A percentile compares a stretch with the other conserved stretches of the same genome.
These are phyloP conservation scores for Inonotus obliquus DNA, from an alignment of 1,284 basidiomycete genomes.

Conservation along the genomic window DNA sequence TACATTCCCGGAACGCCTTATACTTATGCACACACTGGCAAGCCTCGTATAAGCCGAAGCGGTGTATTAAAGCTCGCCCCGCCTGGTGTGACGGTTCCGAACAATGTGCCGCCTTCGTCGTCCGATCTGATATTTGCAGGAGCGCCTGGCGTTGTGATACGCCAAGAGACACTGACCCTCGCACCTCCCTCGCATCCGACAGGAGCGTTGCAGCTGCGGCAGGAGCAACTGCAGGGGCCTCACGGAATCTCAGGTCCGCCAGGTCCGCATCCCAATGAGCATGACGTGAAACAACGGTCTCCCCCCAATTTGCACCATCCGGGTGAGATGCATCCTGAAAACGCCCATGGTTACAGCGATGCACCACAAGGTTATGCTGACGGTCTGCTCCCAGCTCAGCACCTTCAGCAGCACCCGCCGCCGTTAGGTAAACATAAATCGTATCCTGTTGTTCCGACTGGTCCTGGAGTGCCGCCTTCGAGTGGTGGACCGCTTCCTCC, in stretches of 20 bases:
- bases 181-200: constrained; percentile 2
- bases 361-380: background rate
- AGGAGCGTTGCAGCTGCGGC: background rate
- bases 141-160: constrained; percentile 1
- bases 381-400: background rate
- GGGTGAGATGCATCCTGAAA: background rate
- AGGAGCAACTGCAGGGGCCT: background rate
- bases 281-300: background rate
- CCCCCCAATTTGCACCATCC: constrained; percentile 6
- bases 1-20: background rate
- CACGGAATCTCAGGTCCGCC: background rate
- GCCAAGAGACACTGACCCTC: constrained; percentile 9
- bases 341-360: background rate
- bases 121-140: constrained; percentile 6
- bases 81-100: constrained; percentile 18
- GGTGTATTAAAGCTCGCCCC: constrained; percentile 18
- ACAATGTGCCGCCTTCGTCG: constrained; percentile 7
- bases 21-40: constrained; percentile 2
- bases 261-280: constrained; percentile 1
- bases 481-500: background rate
- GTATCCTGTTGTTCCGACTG: constrained; percentile 11
- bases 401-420: constrained; percentile 1
- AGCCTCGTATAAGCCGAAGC: constrained; percentile 5
- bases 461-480: constrained; percentile 11
- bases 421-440: constrained; percentile 7